Evolutionary conservation across 345 rosid genomes (phyloP).

Genomic region (Acer negundo): DNA sequence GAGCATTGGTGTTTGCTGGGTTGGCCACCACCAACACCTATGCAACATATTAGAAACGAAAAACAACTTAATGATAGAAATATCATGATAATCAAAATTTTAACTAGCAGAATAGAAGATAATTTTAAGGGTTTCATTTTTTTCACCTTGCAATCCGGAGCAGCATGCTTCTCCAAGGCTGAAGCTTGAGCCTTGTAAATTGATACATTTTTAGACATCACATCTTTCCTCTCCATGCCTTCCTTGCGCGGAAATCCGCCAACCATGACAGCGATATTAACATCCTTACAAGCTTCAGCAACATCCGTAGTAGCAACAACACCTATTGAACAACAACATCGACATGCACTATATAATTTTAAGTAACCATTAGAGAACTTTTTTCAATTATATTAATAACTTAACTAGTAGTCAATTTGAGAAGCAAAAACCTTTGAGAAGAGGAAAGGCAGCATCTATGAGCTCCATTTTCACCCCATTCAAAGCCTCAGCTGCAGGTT

Average conservation of each 20-base stretch:
- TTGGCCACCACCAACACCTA: constrained; percentile 76
- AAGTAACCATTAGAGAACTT: background rate
- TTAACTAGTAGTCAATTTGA: background rate
- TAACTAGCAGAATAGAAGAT: background rate
- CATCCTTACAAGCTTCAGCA: constrained; percentile 67
- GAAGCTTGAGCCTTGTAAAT: constrained; percentile 89
- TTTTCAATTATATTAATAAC: background rate
- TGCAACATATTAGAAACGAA: background rate
- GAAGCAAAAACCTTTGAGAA: constrained; percentile 48
- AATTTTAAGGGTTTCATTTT: background rate
- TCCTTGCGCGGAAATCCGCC: constrained; percentile 69
- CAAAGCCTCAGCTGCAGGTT: constrained; percentile 60
- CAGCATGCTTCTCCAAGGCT: constrained; percentile 72
- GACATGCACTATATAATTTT: background rate
- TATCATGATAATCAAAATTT: background rate
- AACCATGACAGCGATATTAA: constrained; percentile 67
- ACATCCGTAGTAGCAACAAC: constrained; percentile 74
- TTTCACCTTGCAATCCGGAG: constrained; percentile 70
- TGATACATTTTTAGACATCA: constrained; percentile 62
- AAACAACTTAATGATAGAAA: background rate
- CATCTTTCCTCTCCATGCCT: constrained; percentile 84
- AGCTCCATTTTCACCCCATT: constrained; percentile 79
- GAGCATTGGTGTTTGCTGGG: constrained; percentile 91
- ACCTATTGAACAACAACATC: constrained; percentile 27
- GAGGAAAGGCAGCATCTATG: constrained; percentile 83